Percentiles rank a stretch among this genome's conserved stretches.
Conservation (phyloP, 1,284 basidiomycete species). For the Trametes pubescens region DNA sequence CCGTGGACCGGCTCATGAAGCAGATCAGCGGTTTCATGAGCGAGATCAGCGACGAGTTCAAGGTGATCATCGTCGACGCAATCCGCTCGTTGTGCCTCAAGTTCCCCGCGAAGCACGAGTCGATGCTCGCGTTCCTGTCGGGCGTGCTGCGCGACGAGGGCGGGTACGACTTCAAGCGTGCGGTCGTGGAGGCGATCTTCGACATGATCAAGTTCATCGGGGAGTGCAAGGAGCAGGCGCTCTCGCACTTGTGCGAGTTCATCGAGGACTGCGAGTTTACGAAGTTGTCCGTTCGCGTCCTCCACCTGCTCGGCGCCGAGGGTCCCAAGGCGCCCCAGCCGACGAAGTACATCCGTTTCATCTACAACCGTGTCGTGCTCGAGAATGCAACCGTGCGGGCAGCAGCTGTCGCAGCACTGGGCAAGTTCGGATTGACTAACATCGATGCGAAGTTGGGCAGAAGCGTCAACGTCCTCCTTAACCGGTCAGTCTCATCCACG, state of each 20-base stretch:
- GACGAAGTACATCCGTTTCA: conserved; percentile 98
- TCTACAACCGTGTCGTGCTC: conserved; percentile 99
- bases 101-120: conserved; percentile 96
- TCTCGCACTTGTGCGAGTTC: conserved; percentile 99
- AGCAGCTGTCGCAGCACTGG: conserved; percentile 93
- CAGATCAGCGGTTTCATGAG: conserved; percentile 99
- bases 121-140: conserved; percentile 95
- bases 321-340: conserved; percentile 96
- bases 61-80: conserved; percentile 99
- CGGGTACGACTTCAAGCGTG: conserved; percentile 99
- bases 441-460: conserved; percentile 81
- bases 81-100: conserved; percentile 98
- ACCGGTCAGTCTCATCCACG: conserved; percentile 60
- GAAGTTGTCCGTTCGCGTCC: conserved; percentile 96
- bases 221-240: conserved; percentile 95
- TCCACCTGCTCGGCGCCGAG: conserved; percentile 95
- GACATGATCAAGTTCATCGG: conserved; percentile 99
- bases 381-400: conserved; percentile 99
- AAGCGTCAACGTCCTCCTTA: conserved; percentile 88
- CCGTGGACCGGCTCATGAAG: conserved; percentile 99
- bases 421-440: conserved; percentile 95
- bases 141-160: conserved; percentile 96
- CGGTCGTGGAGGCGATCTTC: conserved; percentile 99
- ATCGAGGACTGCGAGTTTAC: conserved; percentile 99
- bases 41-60: conserved; percentile 99